Evolutionary conservation across 2,329 filamentous ascomycete genomes (phyloP), one percentile per base, ranked within the genome.

Genomic region (Aspergillus novofumigatus): DNA sequence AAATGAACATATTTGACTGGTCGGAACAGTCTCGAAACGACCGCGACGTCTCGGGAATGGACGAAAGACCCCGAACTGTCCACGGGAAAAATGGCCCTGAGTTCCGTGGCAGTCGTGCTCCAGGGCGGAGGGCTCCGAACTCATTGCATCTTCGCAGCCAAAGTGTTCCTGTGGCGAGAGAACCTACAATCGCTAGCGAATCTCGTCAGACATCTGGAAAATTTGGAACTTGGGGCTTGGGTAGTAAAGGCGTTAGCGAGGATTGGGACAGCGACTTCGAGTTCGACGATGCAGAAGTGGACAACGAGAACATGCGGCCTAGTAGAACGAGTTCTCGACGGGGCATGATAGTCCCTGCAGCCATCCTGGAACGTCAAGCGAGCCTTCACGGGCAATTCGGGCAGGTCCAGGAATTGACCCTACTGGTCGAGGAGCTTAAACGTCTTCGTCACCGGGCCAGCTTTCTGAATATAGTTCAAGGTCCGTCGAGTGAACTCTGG

Each of bases 231-330:
- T 87, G 85, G 85, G 83, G 83, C n/a, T 75, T 87, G 29, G 85
- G 85, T 20, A 85, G 80, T 69, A 87, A 88, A 66, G 84, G 81
- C 49, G 83, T 85, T 23, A 87, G 82, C 25, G 85, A 88, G 67
- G 85, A 88, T 67, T 88, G 85, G 85, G 85, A 87, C 65, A 84
- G 85, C 53, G 85, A 88, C 65, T 88, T 88, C 65, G 85, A 87
- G 56, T 87, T 87, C 69, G 82, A 82, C 23, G 83, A 85, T 50
- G 69, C 75, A 11, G 74, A 78, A 26, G 79, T 81, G 25, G 67
- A 59, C 49, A 70, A 68, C 50, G 72, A 83, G 78, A 77, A 69
- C 75, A 60, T 62, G 35, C 64, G 67, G 29, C 58, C 65, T n/a
- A 59, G 51, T 42, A 65, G 65, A 49, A 59, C 62, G 8, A 59